phyloP scores from a whole-genome alignment of 2,329 filamentous ascomycete genomes.

The Xylaria sp. region DNA sequence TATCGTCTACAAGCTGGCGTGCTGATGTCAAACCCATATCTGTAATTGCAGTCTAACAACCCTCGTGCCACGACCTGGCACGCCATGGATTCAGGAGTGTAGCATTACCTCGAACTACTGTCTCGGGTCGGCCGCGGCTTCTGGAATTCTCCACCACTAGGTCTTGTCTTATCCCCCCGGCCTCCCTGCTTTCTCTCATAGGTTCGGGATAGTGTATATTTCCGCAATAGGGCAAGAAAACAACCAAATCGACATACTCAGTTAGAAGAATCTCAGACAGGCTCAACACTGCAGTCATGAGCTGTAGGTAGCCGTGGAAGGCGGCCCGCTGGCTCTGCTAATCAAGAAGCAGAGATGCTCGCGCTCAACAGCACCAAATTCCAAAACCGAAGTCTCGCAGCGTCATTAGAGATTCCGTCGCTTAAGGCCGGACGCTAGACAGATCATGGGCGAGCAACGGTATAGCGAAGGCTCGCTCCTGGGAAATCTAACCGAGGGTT shows the following conservation, averaged over 20 bases:
- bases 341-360: slow-evolving; percentile 3
- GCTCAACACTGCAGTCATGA: not conserved
- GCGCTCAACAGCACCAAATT: slow-evolving; percentile 1
- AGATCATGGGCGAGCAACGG: not conserved
- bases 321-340: slow-evolving; percentile 4
- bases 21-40: not conserved
- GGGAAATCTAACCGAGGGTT: not conserved
- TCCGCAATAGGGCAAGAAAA: not conserved
- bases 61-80: slow-evolving; percentile 10
- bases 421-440: not conserved
- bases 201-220: not conserved
- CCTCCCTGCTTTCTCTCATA: not conserved
- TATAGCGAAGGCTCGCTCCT: slow-evolving; percentile 2
- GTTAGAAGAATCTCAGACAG: too few species aligned
- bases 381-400: slow-evolving; percentile 3
- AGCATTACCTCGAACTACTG: slow-evolving; percentile 9
- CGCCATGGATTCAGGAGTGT: slow-evolving; percentile 16
- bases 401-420: not conserved
- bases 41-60: slow-evolving; percentile 2
- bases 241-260: not conserved
- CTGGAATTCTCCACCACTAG: slow-evolving; percentile 3
- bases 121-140: slow-evolving; percentile 19
- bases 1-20: not conserved
- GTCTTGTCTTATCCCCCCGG: slow-evolving; percentile 1
- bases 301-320: slow-evolving; percentile 6